These are phyloP conservation scores for Immersiella caudata DNA, from an alignment of 495 filamentous ascomycete genomes.

Conservation along the genomic window DNA sequence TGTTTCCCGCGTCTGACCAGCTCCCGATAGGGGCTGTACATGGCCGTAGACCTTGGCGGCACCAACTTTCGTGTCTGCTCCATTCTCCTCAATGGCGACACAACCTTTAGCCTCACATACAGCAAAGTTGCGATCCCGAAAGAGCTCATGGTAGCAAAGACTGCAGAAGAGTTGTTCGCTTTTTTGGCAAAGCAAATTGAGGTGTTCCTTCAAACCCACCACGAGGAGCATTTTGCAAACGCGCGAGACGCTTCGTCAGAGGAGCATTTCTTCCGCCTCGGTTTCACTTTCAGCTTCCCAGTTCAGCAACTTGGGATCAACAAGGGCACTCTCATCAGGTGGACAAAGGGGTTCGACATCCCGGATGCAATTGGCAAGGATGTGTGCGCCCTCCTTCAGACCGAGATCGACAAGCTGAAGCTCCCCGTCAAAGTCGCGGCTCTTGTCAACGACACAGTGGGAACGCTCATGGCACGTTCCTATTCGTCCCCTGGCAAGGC, in stretches of 20 bases:
- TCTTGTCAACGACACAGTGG: slow-evolving; percentile 96
- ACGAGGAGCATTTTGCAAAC: slow-evolving; percentile 80
- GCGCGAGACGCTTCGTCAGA: slow-evolving; percentile 58
- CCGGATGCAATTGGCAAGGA: slow-evolving; percentile 90
- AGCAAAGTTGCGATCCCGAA: slow-evolving; percentile 89
- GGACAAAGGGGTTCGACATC: slow-evolving; percentile 99
- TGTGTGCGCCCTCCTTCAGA: slow-evolving; percentile 85
- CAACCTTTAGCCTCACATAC: slow-evolving; percentile 87
- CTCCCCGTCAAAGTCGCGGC: slow-evolving; percentile 92
- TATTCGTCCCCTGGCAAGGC: slow-evolving; percentile 91
- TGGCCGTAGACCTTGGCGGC: slow-evolving; percentile 94
- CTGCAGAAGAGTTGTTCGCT: slow-evolving; percentile 83
- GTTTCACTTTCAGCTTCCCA: slow-evolving; percentile 97
- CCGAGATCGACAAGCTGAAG: slow-evolving; percentile 83
- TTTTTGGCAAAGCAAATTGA: slow-evolving; percentile 94
- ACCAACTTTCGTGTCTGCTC: slow-evolving; percentile 99
- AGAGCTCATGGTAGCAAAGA: slow-evolving; percentile 87
- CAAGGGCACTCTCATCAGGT: slow-evolving; percentile 86
- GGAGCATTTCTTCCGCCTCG: slow-evolving; percentile 82
- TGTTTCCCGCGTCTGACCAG: neutral
- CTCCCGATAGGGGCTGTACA: slow-evolving; percentile 73
- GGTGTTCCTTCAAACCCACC: slow-evolving; percentile 80
- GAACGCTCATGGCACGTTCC: slow-evolving; percentile 94
- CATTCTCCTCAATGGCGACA: slow-evolving; percentile 86
- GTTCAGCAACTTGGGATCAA: slow-evolving; percentile 94